Conservation (phyloP, 345 rosid genomes). For the Salix caprea region DNA sequence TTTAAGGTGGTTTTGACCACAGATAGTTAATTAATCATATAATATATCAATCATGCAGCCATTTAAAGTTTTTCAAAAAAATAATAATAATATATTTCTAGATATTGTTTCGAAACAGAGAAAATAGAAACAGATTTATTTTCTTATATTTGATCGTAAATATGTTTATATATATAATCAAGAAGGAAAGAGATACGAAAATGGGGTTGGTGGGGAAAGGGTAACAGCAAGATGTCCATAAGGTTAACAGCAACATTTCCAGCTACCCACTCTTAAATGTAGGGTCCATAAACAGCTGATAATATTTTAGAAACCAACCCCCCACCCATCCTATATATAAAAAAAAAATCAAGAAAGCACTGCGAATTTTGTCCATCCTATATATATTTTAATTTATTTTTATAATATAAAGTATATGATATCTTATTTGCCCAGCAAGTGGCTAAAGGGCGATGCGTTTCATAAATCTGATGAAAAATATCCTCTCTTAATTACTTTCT, state of each 20-base stretch:
- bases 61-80: not conserved
- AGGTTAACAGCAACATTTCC: not conserved
- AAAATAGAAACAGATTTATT: too few species aligned
- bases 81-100: too few species aligned
- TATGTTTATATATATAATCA: not conserved
- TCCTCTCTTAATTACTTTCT: too few species aligned
- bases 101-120: too few species aligned
- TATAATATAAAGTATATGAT: too few species aligned
- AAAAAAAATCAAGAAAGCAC: too few species aligned
- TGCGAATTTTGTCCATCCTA: not conserved
- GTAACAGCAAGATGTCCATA: not conserved
- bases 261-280: constrained; percentile 13
- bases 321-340: not conserved
- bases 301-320: not conserved
- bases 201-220: constrained; percentile 6
- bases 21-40: not conserved
- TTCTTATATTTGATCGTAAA: too few species aligned
- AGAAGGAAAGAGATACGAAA: not conserved
- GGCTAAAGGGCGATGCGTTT: too few species aligned
- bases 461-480: too few species aligned
- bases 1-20: not conserved
- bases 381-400: too few species aligned
- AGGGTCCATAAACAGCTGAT: not conserved
- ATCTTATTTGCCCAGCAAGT: too few species aligned
- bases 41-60: not conserved